These are phyloP conservation scores for Gastrolobium bilobum DNA, from an alignment of 306 rosid species.

Conservation along the genomic window DNA sequence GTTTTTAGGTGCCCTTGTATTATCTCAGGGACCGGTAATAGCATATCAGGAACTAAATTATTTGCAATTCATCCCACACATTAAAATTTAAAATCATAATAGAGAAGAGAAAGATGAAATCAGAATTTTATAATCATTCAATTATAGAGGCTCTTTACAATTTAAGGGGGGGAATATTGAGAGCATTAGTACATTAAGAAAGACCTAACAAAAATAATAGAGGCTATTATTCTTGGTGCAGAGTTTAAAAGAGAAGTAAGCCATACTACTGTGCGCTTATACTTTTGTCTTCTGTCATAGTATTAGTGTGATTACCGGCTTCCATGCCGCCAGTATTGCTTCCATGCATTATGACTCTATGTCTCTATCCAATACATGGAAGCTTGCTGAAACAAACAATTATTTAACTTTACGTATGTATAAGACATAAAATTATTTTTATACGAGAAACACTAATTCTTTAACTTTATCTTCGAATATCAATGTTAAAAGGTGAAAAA, in stretches of 20 bases:
- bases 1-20: no score
- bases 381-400: no score
- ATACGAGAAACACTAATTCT: no score
- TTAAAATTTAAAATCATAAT: background rate
- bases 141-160: background rate
- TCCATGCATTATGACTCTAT: background rate
- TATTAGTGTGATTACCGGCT: background rate
- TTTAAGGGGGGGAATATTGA: background rate
- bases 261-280: background rate
- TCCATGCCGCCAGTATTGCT: background rate
- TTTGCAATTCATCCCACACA: background rate
- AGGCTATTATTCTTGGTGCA: slow-evolving; percentile 1
- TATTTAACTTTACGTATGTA: no score
- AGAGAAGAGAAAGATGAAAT: background rate
- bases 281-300: background rate
- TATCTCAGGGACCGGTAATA: no score
- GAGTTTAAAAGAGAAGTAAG: background rate
- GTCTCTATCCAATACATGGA: background rate
- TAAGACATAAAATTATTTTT: no score
- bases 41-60: background rate
- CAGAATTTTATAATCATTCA: background rate
- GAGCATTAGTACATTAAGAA: background rate
- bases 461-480: slow-evolving; percentile 30
- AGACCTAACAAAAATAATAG: background rate
- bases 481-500: slow-evolving; percentile 33